Evolutionary conservation across 352 stramenopile genomes (phyloP).

Genomic region (Blastocystis sp.): DNA sequence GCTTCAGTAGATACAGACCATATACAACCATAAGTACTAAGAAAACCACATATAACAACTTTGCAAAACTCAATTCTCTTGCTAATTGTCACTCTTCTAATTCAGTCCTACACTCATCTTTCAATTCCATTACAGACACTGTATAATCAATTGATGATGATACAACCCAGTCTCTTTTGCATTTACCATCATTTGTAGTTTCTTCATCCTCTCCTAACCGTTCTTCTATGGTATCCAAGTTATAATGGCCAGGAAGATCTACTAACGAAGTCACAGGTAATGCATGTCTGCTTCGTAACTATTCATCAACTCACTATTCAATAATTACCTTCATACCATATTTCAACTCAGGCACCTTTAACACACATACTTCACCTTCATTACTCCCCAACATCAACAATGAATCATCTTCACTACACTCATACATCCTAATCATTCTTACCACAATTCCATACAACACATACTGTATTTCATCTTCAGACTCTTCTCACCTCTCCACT

Average conservation of each 20-base stretch:
- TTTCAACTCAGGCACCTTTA: neutral
- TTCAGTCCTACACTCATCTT: neutral
- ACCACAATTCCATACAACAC: conserved; percentile 15
- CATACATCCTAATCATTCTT: neutral
- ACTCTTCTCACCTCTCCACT: neutral
- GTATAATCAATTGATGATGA: conserved; percentile 58
- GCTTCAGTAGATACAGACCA: neutral
- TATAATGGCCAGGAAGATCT: neutral
- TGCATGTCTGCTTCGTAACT: neutral
- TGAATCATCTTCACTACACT: neutral
- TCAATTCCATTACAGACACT: neutral
- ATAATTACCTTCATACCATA: neutral
- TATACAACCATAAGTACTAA: neutral
- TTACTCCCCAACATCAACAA: conserved; percentile 2
- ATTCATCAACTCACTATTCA: neutral
- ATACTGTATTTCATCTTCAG: neutral
- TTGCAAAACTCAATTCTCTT: neutral
- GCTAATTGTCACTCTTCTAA: neutral
- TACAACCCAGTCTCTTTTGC: neutral
- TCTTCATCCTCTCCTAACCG: neutral
- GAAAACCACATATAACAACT: neutral
- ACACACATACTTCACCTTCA: conserved; percentile 19
- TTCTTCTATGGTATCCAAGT: neutral
- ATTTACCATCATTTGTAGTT: neutral
- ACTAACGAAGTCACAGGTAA: neutral